Evolutionary conservation across 2,329 filamentous ascomycete species (phyloP).

Genomic region (Ascochyta clinopodiicola): DNA sequence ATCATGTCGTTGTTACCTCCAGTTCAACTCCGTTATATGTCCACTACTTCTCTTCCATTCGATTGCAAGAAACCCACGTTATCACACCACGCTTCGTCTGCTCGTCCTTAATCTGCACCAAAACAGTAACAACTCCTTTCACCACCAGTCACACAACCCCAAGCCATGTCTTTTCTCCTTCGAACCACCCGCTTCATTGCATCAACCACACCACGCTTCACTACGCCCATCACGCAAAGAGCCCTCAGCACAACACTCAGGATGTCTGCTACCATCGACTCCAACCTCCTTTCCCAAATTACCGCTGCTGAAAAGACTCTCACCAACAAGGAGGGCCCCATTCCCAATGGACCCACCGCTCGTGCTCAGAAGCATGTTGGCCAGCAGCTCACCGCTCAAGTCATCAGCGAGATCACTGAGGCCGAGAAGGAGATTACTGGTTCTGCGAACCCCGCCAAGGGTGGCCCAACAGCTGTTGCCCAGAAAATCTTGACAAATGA

Average conservation of each 20-base stretch:
- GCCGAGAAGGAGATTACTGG: slow-evolving; percentile 52
- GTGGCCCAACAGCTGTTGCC: slow-evolving; percentile 50
- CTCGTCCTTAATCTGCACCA: not conserved
- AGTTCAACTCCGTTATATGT: not conserved
- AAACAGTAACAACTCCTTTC: not conserved
- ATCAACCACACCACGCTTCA: slow-evolving; percentile 16
- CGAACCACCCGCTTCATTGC: slow-evolving; percentile 17
- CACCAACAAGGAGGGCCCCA: slow-evolving; percentile 46
- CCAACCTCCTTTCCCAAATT: slow-evolving; percentile 52
- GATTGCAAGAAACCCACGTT: not conserved
- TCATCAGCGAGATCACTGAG: slow-evolving; percentile 51
- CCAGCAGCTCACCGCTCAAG: slow-evolving; percentile 40
- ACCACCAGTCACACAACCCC: not conserved
- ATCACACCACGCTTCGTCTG: not conserved
- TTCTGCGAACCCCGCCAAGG: slow-evolving; percentile 39
- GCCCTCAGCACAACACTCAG: slow-evolving; percentile 23
- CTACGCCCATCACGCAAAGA: slow-evolving; percentile 14
- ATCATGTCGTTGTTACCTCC: slow-evolving; percentile 3
- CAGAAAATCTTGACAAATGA: slow-evolving; percentile 32
- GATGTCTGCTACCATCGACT: slow-evolving; percentile 34
- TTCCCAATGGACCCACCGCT: slow-evolving; percentile 51
- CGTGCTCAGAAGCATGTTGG: slow-evolving; percentile 50
- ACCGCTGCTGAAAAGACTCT: slow-evolving; percentile 50
- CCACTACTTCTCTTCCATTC: not conserved
- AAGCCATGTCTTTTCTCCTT: slow-evolving; percentile 22